phyloP scores from a whole-genome alignment of 2,329 filamentous ascomycete species.

The Fusarium coicis region DNA sequence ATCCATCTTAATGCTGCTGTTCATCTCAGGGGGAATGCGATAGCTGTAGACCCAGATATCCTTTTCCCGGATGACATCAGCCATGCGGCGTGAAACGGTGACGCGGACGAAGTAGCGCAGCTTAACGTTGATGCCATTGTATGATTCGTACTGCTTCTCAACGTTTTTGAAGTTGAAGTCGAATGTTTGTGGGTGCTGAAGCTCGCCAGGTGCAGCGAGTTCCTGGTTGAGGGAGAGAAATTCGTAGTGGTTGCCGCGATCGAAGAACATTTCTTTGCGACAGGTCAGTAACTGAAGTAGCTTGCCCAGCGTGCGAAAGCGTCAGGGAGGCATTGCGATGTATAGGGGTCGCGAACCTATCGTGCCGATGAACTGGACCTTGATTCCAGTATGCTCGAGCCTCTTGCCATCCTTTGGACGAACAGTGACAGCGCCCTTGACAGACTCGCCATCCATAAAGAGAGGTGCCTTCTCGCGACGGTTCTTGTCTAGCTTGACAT shows the following conservation, averaged over 20 bases:
- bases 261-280: conserved; percentile 95
- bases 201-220: conserved; percentile 93
- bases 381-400: conserved; percentile 97
- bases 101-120: conserved; percentile 98
- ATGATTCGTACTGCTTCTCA: conserved; percentile 99
- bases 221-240: conserved; percentile 98
- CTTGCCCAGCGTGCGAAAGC: conserved; percentile 12
- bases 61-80: conserved; percentile 98
- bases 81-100: conserved; percentile 96
- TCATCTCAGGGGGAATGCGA: conserved; percentile 96
- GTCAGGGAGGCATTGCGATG: conserved; percentile 15
- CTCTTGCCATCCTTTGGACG: conserved; percentile 98
- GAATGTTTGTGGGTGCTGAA: conserved; percentile 98
- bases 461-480: conserved; percentile 95
- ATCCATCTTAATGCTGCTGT: conserved; percentile 99
- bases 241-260: conserved; percentile 98
- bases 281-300: conserved; percentile 3
- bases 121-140: conserved; percentile 99
- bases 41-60: conserved; percentile 99
- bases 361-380: conserved; percentile 98
- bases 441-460: conserved; percentile 98
- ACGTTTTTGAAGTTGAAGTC: conserved; percentile 99
- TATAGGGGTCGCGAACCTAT: conserved; percentile 72
- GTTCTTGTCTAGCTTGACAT: conserved; percentile 98
- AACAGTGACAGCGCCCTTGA: conserved; percentile 95